A percentile compares a stretch with the other conserved stretches of the same genome.
These are phyloP conservation scores for Pestalotiopsis sp. DNA, from an alignment of 2,329 filamentous ascomycete genomes.

Conservation along the genomic window DNA sequence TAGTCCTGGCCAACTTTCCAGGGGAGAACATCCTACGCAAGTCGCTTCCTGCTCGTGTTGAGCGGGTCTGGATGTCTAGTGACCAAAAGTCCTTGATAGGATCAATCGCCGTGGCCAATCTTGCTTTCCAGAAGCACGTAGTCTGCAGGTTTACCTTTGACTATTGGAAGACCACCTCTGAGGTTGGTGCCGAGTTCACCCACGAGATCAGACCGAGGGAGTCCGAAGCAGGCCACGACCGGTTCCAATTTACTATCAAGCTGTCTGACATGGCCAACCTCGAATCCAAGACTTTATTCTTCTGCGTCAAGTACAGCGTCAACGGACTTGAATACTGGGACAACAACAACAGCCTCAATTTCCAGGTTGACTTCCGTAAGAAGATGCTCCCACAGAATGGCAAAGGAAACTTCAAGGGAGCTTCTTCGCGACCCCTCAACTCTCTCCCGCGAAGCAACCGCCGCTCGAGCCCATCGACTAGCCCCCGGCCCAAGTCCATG, in stretches of 20 bases:
- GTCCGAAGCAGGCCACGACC: slow-evolving; percentile 71
- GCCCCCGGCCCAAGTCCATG: slow-evolving; percentile 57
- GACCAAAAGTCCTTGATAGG: slow-evolving; percentile 89
- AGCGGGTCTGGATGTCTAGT: slow-evolving; percentile 82
- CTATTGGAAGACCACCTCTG: slow-evolving; percentile 98
- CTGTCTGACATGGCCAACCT: slow-evolving; percentile 88
- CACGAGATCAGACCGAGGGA: slow-evolving; percentile 74
- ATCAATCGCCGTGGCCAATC: slow-evolving; percentile 80
- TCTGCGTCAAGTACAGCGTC: slow-evolving; percentile 88
- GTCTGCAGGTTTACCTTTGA: slow-evolving; percentile 95
- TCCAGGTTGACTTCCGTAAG: slow-evolving; percentile 91
- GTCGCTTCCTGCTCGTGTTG: slow-evolving; percentile 73
- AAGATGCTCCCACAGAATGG: slow-evolving; percentile 66
- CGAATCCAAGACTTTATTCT: slow-evolving; percentile 88
- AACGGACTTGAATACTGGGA: slow-evolving; percentile 91
- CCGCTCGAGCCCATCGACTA: slow-evolving; percentile 40
- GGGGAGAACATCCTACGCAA: slow-evolving; percentile 64
- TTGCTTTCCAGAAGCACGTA: slow-evolving; percentile 87
- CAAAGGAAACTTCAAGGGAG: slow-evolving; percentile 55
- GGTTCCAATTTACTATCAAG: slow-evolving; percentile 94
- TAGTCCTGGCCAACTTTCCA: slow-evolving; percentile 83
- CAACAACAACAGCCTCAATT: slow-evolving; percentile 86
- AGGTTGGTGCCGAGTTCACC: slow-evolving; percentile 86
- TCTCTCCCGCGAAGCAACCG: slow-evolving; percentile 71
- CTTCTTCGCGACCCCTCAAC: slow-evolving; percentile 51